These are phyloP conservation scores for Endoconidiophora laricicola DNA, from an alignment of 2,329 filamentous ascomycete genomes.

Conservation along the genomic window DNA sequence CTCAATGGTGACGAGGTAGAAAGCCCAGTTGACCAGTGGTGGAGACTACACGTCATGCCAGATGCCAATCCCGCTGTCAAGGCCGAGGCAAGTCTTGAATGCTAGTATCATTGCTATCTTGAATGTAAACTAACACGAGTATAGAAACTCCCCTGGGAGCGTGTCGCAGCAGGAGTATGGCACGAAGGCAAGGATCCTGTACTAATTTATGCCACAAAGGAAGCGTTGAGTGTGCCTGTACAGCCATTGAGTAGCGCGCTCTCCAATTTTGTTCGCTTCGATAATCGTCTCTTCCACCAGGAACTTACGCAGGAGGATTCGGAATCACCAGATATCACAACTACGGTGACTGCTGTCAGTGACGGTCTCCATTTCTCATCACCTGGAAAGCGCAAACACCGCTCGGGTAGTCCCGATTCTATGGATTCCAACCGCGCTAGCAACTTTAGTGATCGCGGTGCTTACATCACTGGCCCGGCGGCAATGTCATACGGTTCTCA, in stretches of 20 bases:
- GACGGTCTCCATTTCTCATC: constrained; percentile 16
- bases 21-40: constrained; percentile 33
- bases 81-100: constrained; percentile 28
- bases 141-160: constrained; percentile 31
- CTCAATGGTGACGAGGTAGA: constrained; percentile 19
- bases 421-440: constrained; percentile 24
- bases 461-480: not conserved
- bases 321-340: not conserved
- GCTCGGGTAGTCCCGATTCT: constrained; percentile 29
- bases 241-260: constrained; percentile 23
- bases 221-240: constrained; percentile 23
- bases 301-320: constrained; percentile 25
- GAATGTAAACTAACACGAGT: not conserved
- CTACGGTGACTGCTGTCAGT: not conserved
- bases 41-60: constrained; percentile 31
- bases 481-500: too few species aligned
- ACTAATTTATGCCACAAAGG: constrained; percentile 37
- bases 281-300: constrained; percentile 35
- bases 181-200: constrained; percentile 28
- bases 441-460: constrained; percentile 12
- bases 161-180: constrained; percentile 30
- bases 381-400: constrained; percentile 29
- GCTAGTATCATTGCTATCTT: not conserved
- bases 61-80: constrained; percentile 26
- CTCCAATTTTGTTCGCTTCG: constrained; percentile 31